Percentiles rank a stretch among this genome's conserved stretches.
phyloP scores from a whole-genome alignment of 192 early-diverging fungal species.

The Chytriomyces confervae region DNA sequence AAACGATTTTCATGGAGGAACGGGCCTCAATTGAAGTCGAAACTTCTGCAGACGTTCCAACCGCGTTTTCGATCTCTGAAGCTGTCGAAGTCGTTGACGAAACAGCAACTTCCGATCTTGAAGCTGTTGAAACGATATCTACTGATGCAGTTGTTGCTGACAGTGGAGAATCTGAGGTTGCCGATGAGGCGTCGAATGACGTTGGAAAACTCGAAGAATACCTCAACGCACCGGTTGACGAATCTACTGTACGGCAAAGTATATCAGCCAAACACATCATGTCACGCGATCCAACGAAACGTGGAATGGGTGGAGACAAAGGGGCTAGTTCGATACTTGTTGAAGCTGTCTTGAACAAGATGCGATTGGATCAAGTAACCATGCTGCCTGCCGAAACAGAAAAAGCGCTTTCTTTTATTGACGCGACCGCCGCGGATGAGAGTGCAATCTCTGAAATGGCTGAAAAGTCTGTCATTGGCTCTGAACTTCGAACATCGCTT shows the following conservation, averaged over 20 bases:
- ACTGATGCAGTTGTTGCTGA: not conserved
- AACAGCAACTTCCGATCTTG: not conserved
- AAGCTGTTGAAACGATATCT: not conserved
- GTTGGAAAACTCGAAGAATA: slow-evolving; percentile 41
- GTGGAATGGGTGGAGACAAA: not conserved
- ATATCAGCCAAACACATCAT: slow-evolving; percentile 41
- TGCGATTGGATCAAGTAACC: not conserved
- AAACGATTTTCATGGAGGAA: not conserved
- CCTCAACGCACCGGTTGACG: slow-evolving; percentile 32
- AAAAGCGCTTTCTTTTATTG: not conserved
- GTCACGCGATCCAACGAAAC: slow-evolving; percentile 10
- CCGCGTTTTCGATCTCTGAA: not conserved
- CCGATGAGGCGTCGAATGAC: not conserved
- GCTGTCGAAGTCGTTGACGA: not conserved
- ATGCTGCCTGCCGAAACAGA: slow-evolving; percentile 1
- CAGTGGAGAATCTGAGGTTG: not conserved
- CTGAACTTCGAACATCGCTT: slow-evolving; percentile 6
- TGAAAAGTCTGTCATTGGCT: slow-evolving; percentile 16
- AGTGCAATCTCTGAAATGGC: slow-evolving; percentile 32
- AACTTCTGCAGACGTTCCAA: not conserved
- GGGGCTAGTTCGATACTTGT: not conserved
- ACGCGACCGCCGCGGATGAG: not conserved
- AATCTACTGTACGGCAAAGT: slow-evolving; percentile 40
- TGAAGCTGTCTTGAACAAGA: slow-evolving; percentile 11
- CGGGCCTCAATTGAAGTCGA: not conserved